A percentile compares a stretch with the other conserved stretches of the same genome.
phyloP scores from a whole-genome alignment of 164 flowering plant genomes.

The Dillenia suffruticosa region DNA sequence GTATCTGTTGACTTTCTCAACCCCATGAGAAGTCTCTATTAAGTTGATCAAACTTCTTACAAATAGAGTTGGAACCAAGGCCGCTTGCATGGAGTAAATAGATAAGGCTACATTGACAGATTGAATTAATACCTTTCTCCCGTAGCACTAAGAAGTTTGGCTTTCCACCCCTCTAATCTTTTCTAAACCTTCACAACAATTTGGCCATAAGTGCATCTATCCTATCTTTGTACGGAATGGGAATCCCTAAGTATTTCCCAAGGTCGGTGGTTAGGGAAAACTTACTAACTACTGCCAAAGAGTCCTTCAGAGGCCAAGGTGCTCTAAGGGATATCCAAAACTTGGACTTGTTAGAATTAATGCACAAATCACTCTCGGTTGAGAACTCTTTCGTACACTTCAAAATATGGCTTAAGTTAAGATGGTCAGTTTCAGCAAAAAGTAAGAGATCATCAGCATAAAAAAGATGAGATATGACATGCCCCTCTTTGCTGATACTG shows the following conservation, averaged over 20 bases:
- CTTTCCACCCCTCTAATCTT: not conserved
- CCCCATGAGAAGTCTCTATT: not conserved
- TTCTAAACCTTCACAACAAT: not conserved
- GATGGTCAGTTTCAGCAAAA: too few relatives aligned
- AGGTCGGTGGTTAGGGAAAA: not conserved
- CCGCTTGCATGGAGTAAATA: not conserved
- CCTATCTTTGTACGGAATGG: not conserved
- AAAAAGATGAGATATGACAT: too few relatives aligned
- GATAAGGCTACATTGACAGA: not conserved
- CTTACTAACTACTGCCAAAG: not conserved
- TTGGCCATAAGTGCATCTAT: too few relatives aligned
- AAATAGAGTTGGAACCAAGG: not conserved
- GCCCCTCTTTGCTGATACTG: not conserved
- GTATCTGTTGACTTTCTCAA: not conserved
- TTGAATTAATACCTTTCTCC: not conserved
- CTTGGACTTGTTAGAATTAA: not conserved
- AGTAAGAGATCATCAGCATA: too few relatives aligned
- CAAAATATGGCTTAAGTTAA: too few relatives aligned
- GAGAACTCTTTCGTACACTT: too few relatives aligned
- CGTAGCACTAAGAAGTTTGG: not conserved
- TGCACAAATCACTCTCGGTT: not conserved
- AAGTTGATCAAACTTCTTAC: too few relatives aligned
- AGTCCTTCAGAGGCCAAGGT: not conserved
- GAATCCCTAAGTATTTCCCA: not conserved
- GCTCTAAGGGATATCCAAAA: not conserved